Evolutionary conservation across 148 eudicot species (phyloP).

Genomic region (Rheum nobile): DNA sequence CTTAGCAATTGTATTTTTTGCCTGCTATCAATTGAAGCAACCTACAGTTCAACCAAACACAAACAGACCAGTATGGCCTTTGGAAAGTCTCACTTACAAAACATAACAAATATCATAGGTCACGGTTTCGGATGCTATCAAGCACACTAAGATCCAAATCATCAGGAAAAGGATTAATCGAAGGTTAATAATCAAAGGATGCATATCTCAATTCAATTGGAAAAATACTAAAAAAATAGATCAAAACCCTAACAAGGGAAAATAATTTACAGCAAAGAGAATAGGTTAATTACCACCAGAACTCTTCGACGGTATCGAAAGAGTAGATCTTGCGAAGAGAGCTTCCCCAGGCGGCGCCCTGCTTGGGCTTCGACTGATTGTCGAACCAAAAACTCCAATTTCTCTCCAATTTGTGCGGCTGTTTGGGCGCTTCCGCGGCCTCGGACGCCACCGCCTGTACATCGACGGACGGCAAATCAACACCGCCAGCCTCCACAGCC

Average conservation of each 20-base stretch:
- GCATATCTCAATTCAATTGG: not conserved
- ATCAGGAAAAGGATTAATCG: not conserved
- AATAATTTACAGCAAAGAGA: not conserved
- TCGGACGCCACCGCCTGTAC: conserved; percentile 15
- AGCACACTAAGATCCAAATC: not conserved
- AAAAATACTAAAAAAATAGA: not conserved
- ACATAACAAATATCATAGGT: not conserved
- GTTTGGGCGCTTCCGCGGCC: conserved; percentile 24
- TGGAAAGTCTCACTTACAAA: not conserved
- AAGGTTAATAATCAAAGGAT: not conserved
- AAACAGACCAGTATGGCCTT: not conserved
- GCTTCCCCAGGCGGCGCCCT: conserved; percentile 88
- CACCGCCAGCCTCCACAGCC: conserved; percentile 12
- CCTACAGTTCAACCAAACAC: not conserved
- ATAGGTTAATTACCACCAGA: conserved; percentile 60
- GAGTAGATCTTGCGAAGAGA: conserved; percentile 62
- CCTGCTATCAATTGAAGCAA: not conserved
- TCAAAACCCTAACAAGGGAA: not conserved
- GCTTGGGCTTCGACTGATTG: conserved; percentile 73
- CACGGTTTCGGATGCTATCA: not conserved
- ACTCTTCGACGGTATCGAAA: conserved; percentile 85
- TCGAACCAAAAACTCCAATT: conserved; percentile 95
- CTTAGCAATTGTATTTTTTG: not conserved
- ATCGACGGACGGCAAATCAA: not conserved
- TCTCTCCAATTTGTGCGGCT: conserved; percentile 61